phyloP scores from a whole-genome alignment of 345 rosid species.

The Citropsis articulata region DNA sequence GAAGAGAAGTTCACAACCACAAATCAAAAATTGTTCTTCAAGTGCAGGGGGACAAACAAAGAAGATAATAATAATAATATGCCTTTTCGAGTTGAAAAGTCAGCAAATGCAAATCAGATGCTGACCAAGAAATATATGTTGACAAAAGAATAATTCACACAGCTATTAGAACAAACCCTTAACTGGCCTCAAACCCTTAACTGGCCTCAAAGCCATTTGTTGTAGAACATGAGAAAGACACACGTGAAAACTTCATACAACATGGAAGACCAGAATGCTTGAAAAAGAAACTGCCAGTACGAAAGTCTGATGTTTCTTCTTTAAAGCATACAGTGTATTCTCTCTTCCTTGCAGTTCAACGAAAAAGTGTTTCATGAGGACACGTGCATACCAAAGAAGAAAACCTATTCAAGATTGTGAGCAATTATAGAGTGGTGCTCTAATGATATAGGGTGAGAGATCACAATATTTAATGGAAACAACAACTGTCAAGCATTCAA shows the following conservation, averaged over 20 bases:
- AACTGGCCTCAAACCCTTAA: neutral
- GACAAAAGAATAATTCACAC: neutral
- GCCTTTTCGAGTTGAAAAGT: neutral
- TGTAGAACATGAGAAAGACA: neutral
- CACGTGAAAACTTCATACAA: neutral
- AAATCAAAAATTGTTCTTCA: neutral
- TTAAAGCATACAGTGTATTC: neutral
- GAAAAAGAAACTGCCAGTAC: neutral
- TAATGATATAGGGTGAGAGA: neutral
- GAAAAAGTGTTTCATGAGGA: neutral
- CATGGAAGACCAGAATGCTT: neutral
- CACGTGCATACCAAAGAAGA: neutral
- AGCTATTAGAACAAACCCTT: neutral
- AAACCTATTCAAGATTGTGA: neutral
- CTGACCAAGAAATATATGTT: neutral
- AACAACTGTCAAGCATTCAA: neutral
- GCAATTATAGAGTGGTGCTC: neutral
- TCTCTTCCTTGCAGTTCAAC: neutral
- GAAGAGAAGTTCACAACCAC: neutral
- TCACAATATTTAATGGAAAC: neutral
- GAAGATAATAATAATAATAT: neutral
- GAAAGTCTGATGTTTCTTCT: neutral
- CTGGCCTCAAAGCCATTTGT: neutral
- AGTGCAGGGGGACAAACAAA: neutral
- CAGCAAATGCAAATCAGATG: neutral